phyloP scores from a whole-genome alignment of 2,329 filamentous ascomycete genomes.

The Graphilbum fragrans region DNA sequence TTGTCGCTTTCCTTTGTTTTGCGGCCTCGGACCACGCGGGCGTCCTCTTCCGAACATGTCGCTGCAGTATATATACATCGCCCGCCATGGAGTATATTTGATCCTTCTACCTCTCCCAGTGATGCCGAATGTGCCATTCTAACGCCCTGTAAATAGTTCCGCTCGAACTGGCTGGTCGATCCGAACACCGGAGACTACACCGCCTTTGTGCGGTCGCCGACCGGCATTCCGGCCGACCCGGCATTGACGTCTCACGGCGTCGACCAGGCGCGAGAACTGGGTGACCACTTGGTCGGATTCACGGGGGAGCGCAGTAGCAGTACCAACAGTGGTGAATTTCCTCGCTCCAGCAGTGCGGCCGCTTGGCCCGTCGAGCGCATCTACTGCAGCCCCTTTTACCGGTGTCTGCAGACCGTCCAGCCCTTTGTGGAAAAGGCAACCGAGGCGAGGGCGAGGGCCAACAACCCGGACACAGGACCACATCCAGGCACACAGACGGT shows the following conservation, averaged over 20 bases:
- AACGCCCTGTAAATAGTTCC: conserved; percentile 50
- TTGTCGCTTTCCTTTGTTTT: not conserved
- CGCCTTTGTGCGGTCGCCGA: conserved; percentile 63
- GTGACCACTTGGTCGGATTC: conserved; percentile 38
- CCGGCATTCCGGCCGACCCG: conserved; percentile 78
- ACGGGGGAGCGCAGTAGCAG: not conserved
- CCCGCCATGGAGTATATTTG: conserved; percentile 59
- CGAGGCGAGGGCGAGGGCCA: not conserved
- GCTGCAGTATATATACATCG: conserved; percentile 61
- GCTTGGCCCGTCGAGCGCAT: conserved; percentile 60
- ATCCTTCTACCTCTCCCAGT: not conserved
- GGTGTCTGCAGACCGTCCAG: conserved; percentile 72
- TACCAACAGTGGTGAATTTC: not conserved
- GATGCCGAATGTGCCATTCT: not conserved
- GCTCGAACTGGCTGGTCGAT: conserved; percentile 81
- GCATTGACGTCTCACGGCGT: conserved; percentile 80
- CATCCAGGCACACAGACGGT: conserved; percentile 26
- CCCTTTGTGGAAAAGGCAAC: conserved; percentile 40
- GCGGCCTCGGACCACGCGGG: not conserved
- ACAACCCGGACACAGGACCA: not conserved
- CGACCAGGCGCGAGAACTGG: conserved; percentile 70
- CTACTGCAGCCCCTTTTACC: conserved; percentile 79
- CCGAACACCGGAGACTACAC: conserved; percentile 67
- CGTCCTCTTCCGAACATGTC: conserved; percentile 33
- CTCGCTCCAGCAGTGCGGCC: conserved; percentile 31